Evolutionary conservation across 306 rosid species (phyloP), one percentile per base, ranked within the genome.

Genomic region (Sechiopsis laciniata): DNA sequence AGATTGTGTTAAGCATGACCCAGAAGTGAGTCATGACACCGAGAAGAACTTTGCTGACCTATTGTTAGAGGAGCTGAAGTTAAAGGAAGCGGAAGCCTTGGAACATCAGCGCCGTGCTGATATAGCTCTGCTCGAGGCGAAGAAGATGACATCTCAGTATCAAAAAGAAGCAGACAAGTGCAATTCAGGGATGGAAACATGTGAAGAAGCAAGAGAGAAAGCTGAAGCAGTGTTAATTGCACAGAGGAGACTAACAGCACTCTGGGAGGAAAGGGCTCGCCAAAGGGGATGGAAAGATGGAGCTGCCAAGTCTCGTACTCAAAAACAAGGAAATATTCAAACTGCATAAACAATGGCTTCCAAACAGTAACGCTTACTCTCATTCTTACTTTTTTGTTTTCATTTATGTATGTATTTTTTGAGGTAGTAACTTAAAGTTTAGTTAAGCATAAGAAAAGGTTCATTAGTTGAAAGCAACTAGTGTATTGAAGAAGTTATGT

Each of bases 141-240:
- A 95, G 83, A 95, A 95, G 87, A 85, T 91, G 19, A 88, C 99
- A 32, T 95, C 99, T 67, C 96, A 89, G 85, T 95, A 91, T 81
- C 97, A 86, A 72, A 94, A 94, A 81, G 99, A 95, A 80, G 99
- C 99, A 56, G 99, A 91, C 84, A 95, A 95, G 88, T 95, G 99
- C 75, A 95, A 85, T 81, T 95, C 96, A 2, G 99, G 99, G 78
- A 95, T 95, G 99, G 99, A 89, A 78, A 95, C 99, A 0, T 95
- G 99, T 4, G 99, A 95, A 75, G 95, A 88, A 74, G 97, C 97
- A 0, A 85, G 99, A 84, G 99, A 95, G 86, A 95, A 89, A 81
- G 76, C 99, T 8, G 99, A 91, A 77, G 81, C 86, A 46, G 69
- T 88, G 40, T 75, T 95, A 20, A 85, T 50, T 10, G 85, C 87